Evolutionary conservation across 768 basidiomycete species (phyloP), one percentile per base, ranked within the genome.

Genomic region (Dioszegia crocea): DNA sequence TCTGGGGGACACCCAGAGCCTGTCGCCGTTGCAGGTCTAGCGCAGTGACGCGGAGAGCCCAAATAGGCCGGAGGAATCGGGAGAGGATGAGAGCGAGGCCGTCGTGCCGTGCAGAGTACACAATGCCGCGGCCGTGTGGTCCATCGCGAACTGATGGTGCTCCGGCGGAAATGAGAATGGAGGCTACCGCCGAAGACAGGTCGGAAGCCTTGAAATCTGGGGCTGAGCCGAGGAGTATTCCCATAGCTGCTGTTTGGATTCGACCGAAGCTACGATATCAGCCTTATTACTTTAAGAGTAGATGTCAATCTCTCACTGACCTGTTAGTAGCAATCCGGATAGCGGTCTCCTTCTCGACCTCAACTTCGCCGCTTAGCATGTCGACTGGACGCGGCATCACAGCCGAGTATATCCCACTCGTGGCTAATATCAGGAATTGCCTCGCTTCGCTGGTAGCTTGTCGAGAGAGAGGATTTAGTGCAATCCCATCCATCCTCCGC

Each of bases 51-150:
- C 86, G 89, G 50, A 83, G 80, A 66, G 85, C 88, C 94, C 96
- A 97, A 60, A 96, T 81, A 1, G 91, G 88, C 30, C 91, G 80
- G 21, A 96, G 79, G 24, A 96, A 81, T 43, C 96, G 83, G 6
- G 90, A 84, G 73, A 98, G 85, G 74, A 91, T 92, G 27, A 94
- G 76, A 0, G 87, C 87, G 47, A 98, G 81, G 1, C 90, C 93
- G 78, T 96, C 90, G 59, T 91, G 83, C 56, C 91, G 83, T 29
- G 91, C 88, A 64, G 89, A 91, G 76, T 88, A 96, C 55, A 85
- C 59, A 59, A 79, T 66, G 49, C 51, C 63, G n/a, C 68, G 59
- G 60, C 76, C 59, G 8, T 57, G 53, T 6, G 57, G 24, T 88
- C 91, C 59, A 33, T 65, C 64, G n/a, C 52, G 54, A 12, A 73